Percentiles rank a stretch among this genome's conserved stretches.
Evolutionary conservation across 1,284 basidiomycete species (phyloP).

Genomic region (Heterobasidion occidentale): DNA sequence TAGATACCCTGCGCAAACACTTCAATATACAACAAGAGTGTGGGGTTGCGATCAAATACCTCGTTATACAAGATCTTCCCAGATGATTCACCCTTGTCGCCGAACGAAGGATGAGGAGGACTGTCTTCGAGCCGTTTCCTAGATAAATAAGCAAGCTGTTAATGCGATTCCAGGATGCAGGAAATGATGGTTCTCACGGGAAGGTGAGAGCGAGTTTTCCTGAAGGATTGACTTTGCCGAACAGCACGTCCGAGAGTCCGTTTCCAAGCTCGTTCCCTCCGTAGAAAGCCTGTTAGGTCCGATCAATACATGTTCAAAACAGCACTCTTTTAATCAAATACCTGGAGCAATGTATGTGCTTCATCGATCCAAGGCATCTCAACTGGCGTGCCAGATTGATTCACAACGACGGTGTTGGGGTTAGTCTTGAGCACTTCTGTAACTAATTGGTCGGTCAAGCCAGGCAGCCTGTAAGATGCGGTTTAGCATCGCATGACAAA

Average conservation of each 20-base stretch:
- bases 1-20: constrained; percentile 39
- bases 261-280: constrained; percentile 68
- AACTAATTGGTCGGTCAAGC: constrained; percentile 56
- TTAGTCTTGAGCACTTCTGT: constrained; percentile 49
- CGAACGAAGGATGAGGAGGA: constrained; percentile 45
- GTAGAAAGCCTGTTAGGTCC: not conserved
- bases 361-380: constrained; percentile 57
- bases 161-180: constrained; percentile 46
- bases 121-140: constrained; percentile 33
- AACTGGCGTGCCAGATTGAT: constrained; percentile 47
- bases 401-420: constrained; percentile 42
- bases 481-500: not conserved
- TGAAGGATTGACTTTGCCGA: constrained; percentile 64
- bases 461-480: constrained; percentile 25
- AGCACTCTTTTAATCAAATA: constrained; percentile 28
- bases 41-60: constrained; percentile 13
- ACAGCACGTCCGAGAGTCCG: constrained; percentile 66
- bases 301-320: not conserved
- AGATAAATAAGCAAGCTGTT: not conserved
- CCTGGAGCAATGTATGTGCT: constrained; percentile 43
- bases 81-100: constrained; percentile 43
- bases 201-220: constrained; percentile 59
- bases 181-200: constrained; percentile 1
- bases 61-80: constrained; percentile 38
- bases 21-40: not conserved